Base-by-base conservation (phyloP, 2,329 filamentous ascomycete species). In the Septoria linicola region DNA sequence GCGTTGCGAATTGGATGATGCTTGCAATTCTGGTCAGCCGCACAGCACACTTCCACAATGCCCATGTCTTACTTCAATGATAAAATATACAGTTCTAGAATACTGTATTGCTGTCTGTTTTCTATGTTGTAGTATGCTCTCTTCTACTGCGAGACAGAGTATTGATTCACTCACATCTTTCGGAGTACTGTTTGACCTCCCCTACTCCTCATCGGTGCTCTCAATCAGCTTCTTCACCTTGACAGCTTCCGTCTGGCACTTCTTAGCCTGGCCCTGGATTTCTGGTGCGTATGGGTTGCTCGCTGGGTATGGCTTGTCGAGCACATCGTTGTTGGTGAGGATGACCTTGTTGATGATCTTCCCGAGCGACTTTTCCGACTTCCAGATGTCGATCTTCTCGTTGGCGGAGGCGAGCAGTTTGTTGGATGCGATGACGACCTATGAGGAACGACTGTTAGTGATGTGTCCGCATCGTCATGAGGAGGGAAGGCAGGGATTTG, bases 291-390 rank as follows among this genome's bases (percentile, higher is more conserved):
- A 55, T 8, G 57, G 57, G 19, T 59, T 59, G 2, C 49, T 53
- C 14, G 53, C 16, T 13, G 57, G 57, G 27, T 59, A 59, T 13
- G 57, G 54, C 44, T 53, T 57, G n/a, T 47, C 40, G 13, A 59
- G 41, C 8, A 52, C 52, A 21, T 50, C 50, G 27, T 51, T 55
- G 41, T 59, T 58, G 16, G 48, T 50, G 40, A 53, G 47, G 7
- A 59, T 49, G 11, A 55, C 52, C 52, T 59, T 51, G 41, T 58
- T 59, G 42, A 58, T 48, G n/a, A 59, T 59, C 55, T 59, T 58
- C 4, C 57, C 57, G 11, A 59, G 39, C 8, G 57, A 54, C 44
- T 59, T 54, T 34, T 59, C 43, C 7, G 39, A 27, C 11, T 51
- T 55, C 52, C 52, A 59, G 20, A 59, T 41, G 13, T 59, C 57